Base-by-base conservation (phyloP, 805 yeast species). In the Candida piceae region DNA sequence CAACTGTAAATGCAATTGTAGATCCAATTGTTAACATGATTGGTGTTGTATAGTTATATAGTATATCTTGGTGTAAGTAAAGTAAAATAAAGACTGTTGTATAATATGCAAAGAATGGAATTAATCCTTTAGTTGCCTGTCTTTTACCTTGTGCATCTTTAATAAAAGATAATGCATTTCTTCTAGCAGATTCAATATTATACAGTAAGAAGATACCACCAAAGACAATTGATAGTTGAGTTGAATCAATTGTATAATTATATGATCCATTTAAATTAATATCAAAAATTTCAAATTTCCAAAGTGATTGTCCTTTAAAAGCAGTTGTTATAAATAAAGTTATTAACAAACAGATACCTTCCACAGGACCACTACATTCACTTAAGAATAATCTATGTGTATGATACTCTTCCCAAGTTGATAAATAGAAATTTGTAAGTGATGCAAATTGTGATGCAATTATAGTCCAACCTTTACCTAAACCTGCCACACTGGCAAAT, bases 321-420 rank as follows among this genome's bases (percentile, higher is more conserved):
- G 86, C 95, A 0, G 95, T 83, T 16, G 73, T 30, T 4, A 75
- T 38, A 52, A 75, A 86, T 13, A 80, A 62, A 0, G 50, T 57
- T 16, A 74, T 60, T 35, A 86, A 66, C 62, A 81, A 68, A 45
- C 87, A 55, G 20, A 89, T 84, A 3, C 97, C 97, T 61, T 89
- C 97, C 4, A 90, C 97, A 0, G 97, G 97, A 0, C 97, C 97
- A 11, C 94, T 83, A 50, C 86, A 78, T 44, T 72, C 79, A 24
- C 90, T 78, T 36, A 89, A 66, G 58, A 71, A 89, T 34, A 89
- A 66, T 32, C 78, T 79, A 50, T 87, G 94, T 1, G 97, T 89
- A 56, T 88, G 90, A 58, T 76, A 89, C 57, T 88, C 96, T 62
- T 89, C 97, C 97, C 97, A 89, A 1, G 97, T 89, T 26, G 94